A percentile compares a stretch with the other conserved stretches of the same genome.
Conservation (phyloP, 208 protist genomes). For the Leishmania gerbilli region DNA sequence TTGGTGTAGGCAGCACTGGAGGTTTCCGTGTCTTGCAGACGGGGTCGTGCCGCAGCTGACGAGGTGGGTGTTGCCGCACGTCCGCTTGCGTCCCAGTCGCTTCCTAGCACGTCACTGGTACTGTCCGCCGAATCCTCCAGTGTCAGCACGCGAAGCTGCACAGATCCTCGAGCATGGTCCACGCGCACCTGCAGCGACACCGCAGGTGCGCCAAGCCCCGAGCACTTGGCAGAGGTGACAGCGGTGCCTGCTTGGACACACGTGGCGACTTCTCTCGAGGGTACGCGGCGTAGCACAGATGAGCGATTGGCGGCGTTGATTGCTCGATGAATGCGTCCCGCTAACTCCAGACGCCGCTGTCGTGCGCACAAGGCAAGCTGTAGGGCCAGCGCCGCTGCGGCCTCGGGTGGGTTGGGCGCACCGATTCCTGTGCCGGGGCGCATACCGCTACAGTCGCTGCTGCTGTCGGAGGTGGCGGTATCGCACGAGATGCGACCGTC, state of each 20-base stretch:
- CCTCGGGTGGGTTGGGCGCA: not conserved
- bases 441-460: not conserved
- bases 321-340: not conserved
- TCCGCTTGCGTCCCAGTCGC: not conserved
- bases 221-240: not conserved
- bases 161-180: constrained; percentile 19
- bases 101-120: not conserved
- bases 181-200: constrained; percentile 27
- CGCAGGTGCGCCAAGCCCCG: not conserved
- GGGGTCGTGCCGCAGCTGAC: not conserved
- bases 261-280: not conserved
- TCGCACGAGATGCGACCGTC: not conserved
- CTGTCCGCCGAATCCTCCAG: not conserved
- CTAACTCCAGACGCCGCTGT: constrained; percentile 17
- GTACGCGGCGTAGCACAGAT: not conserved
- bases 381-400: constrained; percentile 12
- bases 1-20: not conserved
- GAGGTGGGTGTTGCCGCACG: not conserved
- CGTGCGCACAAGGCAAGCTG: constrained; percentile 17
- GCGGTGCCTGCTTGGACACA: not conserved
- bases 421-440: not conserved
- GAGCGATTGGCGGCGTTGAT: not conserved
- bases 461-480: not conserved
- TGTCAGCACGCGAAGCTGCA: constrained; percentile 25
- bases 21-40: not conserved